These are phyloP conservation scores for Maudiozyma humilis DNA, from an alignment of 1,139 yeast species.

Conservation along the genomic window DNA sequence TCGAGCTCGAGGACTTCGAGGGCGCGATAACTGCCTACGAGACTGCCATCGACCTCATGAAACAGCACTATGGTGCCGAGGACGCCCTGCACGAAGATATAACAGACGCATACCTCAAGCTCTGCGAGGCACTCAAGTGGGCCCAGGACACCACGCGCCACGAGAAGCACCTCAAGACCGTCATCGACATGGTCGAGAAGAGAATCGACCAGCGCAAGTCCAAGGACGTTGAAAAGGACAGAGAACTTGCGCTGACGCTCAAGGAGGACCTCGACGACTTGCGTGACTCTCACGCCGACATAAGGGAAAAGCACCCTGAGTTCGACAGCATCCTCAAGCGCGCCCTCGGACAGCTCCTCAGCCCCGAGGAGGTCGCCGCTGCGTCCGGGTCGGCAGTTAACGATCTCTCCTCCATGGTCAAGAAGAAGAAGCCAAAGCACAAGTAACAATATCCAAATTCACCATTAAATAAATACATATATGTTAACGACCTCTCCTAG, in stretches of 20 bases:
- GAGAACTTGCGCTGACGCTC: constrained; percentile 28
- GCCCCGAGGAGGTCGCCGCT: constrained; percentile 6
- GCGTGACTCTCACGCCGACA: constrained; percentile 34
- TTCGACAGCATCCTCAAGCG: constrained; percentile 13
- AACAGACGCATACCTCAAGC: constrained; percentile 73
- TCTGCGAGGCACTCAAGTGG: constrained; percentile 19
- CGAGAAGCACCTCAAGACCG: neutral
- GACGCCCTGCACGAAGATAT: constrained; percentile 40
- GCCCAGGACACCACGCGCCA: constrained; percentile 5
- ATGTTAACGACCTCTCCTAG: no score
- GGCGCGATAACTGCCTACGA: constrained; percentile 15
- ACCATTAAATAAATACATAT: neutral
- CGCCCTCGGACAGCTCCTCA: constrained; percentile 11
- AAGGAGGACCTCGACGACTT: constrained; percentile 42
- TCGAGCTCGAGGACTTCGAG: constrained; percentile 32
- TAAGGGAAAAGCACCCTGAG: constrained; percentile 11
- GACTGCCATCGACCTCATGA: constrained; percentile 10
- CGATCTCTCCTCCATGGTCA: constrained; percentile 50
- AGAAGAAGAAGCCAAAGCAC: constrained; percentile 39
- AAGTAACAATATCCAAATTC: neutral
- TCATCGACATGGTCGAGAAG: constrained; percentile 52
- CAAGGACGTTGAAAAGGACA: constrained; percentile 19
- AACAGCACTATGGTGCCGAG: neutral
- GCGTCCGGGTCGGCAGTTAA: constrained; percentile 33
- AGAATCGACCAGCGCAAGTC: constrained; percentile 13